These are phyloP conservation scores for Flaveria trinervia DNA, from an alignment of 129 eudicot species.

Conservation along the genomic window DNA sequence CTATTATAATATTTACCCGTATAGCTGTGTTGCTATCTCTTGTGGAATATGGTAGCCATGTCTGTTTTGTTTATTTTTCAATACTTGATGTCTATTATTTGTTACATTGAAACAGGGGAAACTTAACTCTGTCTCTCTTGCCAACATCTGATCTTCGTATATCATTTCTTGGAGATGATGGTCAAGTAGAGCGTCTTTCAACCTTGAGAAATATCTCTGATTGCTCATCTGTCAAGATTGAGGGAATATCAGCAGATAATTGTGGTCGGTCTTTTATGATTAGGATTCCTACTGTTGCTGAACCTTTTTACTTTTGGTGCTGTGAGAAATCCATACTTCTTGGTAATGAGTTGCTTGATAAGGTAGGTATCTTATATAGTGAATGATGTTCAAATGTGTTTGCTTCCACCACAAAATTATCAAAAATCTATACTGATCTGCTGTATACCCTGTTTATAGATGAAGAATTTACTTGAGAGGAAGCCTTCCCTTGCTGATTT, in stretches of 20 bases:
- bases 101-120: conserved; percentile 65
- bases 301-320: conserved; percentile 74
- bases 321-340: conserved; percentile 84
- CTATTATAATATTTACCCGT: neutral
- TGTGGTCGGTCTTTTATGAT: conserved; percentile 82
- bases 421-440: neutral
- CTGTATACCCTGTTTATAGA: conserved; percentile 40
- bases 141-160: conserved; percentile 82
- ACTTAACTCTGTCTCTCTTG: conserved; percentile 65
- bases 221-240: conserved; percentile 51
- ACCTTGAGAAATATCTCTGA: conserved; percentile 50
- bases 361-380: conserved; percentile 46
- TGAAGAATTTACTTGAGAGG: conserved; percentile 66
- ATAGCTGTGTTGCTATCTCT: neutral
- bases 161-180: conserved; percentile 79
- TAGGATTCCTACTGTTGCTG: conserved; percentile 35
- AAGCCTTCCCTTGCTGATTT: conserved; percentile 74
- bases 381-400: neutral
- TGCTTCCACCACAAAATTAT: neutral
- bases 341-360: conserved; percentile 71
- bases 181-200: conserved; percentile 59
- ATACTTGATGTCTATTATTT: conserved; percentile 17
- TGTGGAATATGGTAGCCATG: neutral
- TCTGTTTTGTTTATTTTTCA: neutral
- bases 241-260: conserved; percentile 64